phyloP scores from a whole-genome alignment of 2,329 filamentous ascomycete species.

The Trichoderma brevicompactum region DNA sequence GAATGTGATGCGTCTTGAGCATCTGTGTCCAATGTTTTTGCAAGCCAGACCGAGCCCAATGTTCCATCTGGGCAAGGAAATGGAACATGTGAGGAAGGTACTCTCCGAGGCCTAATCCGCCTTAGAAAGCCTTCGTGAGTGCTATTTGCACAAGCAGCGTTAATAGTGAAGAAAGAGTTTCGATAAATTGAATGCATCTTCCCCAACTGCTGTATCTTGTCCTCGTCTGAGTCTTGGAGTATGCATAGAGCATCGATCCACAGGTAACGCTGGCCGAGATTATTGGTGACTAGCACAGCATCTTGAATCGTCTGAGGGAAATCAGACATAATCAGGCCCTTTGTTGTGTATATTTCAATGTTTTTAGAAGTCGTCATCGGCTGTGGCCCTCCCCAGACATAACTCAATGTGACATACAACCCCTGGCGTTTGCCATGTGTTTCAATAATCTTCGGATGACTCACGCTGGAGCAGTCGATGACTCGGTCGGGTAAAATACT shows the following conservation, averaged over 20 bases:
- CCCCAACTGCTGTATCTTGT: neutral
- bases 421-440: neutral
- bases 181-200: neutral
- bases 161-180: neutral
- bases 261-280: constrained; percentile 5
- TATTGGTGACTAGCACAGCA: neutral
- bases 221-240: neutral
- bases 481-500: neutral
- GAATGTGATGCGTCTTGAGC: neutral
- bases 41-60: neutral
- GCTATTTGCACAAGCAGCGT: neutral
- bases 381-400: constrained; percentile 1
- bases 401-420: neutral
- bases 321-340: neutral
- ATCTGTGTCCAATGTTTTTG: neutral
- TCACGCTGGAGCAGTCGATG: neutral
- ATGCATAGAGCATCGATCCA: constrained; percentile 9
- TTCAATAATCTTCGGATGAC: neutral
- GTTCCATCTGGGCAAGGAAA: neutral
- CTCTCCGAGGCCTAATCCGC: neutral
- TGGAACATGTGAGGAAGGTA: neutral
- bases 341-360: neutral
- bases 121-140: neutral
- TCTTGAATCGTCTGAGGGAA: constrained; percentile 18
- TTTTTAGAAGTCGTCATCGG: neutral